Percentiles rank a stretch among this genome's conserved stretches.
Conservation (phyloP, 1,139 yeast genomes). For the Magnusiomyces magnusii region DNA sequence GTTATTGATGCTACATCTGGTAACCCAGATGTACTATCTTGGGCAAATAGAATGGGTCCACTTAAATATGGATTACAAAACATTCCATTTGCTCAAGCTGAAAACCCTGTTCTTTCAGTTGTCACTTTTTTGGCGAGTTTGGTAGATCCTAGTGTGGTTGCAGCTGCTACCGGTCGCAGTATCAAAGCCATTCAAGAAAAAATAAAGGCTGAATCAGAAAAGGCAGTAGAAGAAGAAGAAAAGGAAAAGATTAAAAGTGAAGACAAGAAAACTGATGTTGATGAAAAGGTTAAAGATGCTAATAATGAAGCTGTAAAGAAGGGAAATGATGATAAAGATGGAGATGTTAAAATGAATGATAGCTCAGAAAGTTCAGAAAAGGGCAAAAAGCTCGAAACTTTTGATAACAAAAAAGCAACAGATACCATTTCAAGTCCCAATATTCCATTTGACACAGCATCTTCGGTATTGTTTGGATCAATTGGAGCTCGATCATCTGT, state of each 20-base stretch:
- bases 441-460: constrained; percentile 20
- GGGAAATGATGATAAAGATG: constrained; percentile 17
- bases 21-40: constrained; percentile 1
- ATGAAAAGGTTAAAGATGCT: constrained; percentile 8
- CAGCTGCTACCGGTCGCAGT: constrained; percentile 51
- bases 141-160: constrained; percentile 83
- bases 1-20: not conserved
- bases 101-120: constrained; percentile 89
- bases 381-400: not conserved
- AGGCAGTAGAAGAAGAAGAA: constrained; percentile 17
- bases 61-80: constrained; percentile 61
- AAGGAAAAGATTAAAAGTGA: constrained; percentile 14
- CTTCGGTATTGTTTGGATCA: constrained; percentile 32
- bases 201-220: constrained; percentile 29
- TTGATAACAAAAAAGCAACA: not conserved
- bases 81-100: constrained; percentile 75
- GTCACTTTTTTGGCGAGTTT: constrained; percentile 78
- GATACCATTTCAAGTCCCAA: not conserved
- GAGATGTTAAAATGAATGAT: not conserved
- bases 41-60: constrained; percentile 49
- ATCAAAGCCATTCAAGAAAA: constrained; percentile 43
- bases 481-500: constrained; percentile 79
- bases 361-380: not conserved
- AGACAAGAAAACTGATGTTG: constrained; percentile 12
- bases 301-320: constrained; percentile 4